phyloP scores from a whole-genome alignment of 2,329 filamentous ascomycete species.

The Penicillium sp. region DNA sequence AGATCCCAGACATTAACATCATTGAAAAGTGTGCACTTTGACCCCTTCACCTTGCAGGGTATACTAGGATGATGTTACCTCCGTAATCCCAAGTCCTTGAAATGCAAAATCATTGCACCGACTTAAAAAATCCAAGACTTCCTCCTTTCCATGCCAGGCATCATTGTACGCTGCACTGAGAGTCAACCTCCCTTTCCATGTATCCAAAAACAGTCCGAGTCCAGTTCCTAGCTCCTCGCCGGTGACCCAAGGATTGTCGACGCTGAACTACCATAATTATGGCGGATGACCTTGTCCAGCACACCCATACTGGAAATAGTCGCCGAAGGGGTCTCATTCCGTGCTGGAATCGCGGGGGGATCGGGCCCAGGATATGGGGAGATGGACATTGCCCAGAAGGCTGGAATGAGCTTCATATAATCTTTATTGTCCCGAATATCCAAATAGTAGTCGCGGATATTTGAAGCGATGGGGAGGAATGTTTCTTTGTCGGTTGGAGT shows the following conservation, averaged over 20 bases:
- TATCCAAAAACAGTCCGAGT: slow-evolving; percentile 49
- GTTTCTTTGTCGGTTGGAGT: slow-evolving; percentile 14
- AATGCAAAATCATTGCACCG: slow-evolving; percentile 23
- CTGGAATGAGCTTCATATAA: slow-evolving; percentile 28
- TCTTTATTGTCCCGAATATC: slow-evolving; percentile 28
- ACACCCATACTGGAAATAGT: slow-evolving; percentile 34
- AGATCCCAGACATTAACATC: no score
- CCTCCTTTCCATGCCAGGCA: slow-evolving; percentile 47
- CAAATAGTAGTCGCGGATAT: slow-evolving; percentile 29
- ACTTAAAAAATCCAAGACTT: slow-evolving; percentile 29
- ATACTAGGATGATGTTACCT: background rate
- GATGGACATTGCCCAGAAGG: slow-evolving; percentile 31
- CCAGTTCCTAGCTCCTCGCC: slow-evolving; percentile 54
- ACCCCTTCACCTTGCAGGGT: background rate
- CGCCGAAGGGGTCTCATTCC: slow-evolving; percentile 29
- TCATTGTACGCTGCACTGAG: slow-evolving; percentile 54
- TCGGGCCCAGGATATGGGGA: slow-evolving; percentile 26
- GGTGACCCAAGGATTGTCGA: slow-evolving; percentile 52
- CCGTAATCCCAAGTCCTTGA: background rate
- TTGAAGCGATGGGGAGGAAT: slow-evolving; percentile 18
- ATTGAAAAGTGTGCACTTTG: no score
- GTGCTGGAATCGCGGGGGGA: slow-evolving; percentile 24
- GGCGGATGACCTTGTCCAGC: slow-evolving; percentile 45
- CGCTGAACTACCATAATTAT: slow-evolving; percentile 35
- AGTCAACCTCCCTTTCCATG: slow-evolving; percentile 44